phyloP scores from a whole-genome alignment of 1,284 basidiomycete species.

The Sanghuangporus sanghuang region DNA sequence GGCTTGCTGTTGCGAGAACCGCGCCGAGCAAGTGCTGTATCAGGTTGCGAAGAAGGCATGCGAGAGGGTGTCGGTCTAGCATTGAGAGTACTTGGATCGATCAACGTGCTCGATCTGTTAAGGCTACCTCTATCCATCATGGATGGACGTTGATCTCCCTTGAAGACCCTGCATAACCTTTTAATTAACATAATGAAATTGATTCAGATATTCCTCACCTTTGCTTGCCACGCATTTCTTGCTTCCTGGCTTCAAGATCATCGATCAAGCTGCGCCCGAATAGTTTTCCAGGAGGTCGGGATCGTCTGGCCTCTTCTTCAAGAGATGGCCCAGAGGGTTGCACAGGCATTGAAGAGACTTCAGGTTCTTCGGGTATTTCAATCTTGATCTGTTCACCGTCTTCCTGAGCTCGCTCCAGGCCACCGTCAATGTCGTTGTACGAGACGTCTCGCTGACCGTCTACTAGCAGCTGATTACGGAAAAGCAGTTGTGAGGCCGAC shows the following conservation, averaged over 20 bases:
- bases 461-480: constrained; percentile 67
- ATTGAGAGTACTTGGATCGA: constrained; percentile 61
- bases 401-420: constrained; percentile 57
- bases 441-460: constrained; percentile 60
- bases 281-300: constrained; percentile 67
- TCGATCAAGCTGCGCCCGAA: constrained; percentile 79
- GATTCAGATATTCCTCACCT: constrained; percentile 40
- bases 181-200: constrained; percentile 4
- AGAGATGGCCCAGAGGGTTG: constrained; percentile 14
- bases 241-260: constrained; percentile 69
- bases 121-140: constrained; percentile 71
- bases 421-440: constrained; percentile 52
- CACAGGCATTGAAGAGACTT: constrained; percentile 28
- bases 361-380: constrained; percentile 34
- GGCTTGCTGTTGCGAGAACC: constrained; percentile 50
- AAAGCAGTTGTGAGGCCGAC: constrained; percentile 72
- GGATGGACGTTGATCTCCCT: constrained; percentile 71
- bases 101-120: constrained; percentile 57
- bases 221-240: constrained; percentile 68
- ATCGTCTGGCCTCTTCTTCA: constrained; percentile 36
- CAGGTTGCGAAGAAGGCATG: constrained; percentile 37
- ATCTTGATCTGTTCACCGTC: constrained; percentile 67
- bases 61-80: constrained; percentile 40
- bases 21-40: constrained; percentile 36
- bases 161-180: constrained; percentile 48